phyloP scores from a whole-genome alignment of 2,329 filamentous ascomycete species.

The Colletotrichum simmondsii region DNA sequence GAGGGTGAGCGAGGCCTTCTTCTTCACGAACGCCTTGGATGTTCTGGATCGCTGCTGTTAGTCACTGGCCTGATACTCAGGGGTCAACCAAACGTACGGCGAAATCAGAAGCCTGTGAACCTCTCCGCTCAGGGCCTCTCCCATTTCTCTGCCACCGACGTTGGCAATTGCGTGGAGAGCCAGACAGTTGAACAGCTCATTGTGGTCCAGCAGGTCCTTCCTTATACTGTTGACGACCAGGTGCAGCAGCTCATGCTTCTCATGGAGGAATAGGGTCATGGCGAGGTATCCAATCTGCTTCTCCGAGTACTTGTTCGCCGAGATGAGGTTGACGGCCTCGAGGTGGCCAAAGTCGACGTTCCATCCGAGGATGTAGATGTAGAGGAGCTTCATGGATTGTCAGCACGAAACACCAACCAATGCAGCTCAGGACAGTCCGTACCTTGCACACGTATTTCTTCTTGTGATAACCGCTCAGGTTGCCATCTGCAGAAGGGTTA shows the following conservation, averaged over 20 bases:
- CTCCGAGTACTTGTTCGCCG: constrained; percentile 96
- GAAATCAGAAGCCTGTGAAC: constrained; percentile 95
- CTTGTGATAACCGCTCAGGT: constrained; percentile 95
- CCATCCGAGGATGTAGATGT: constrained; percentile 99
- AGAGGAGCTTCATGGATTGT: constrained; percentile 74
- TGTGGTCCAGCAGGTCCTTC: constrained; percentile 93
- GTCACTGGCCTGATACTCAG: neutral
- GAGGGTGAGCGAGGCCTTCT: constrained; percentile 95
- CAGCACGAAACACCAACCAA: constrained; percentile 35
- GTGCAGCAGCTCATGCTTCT: constrained; percentile 95
- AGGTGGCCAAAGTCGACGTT: constrained; percentile 99
- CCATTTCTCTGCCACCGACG: constrained; percentile 96
- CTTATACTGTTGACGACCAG: constrained; percentile 98
- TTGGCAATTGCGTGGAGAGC: constrained; percentile 98
- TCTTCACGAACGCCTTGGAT: constrained; percentile 98
- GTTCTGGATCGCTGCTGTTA: constrained; percentile 46
- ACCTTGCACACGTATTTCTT: constrained; percentile 99
- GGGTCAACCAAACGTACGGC: constrained; percentile 69
- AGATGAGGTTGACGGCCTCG: constrained; percentile 97
- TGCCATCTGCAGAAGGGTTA: constrained; percentile 72
- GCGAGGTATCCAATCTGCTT: constrained; percentile 99
- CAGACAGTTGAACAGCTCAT: constrained; percentile 97
- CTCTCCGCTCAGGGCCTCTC: constrained; percentile 89
- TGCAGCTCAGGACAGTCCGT: constrained; percentile 36
- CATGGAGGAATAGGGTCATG: constrained; percentile 96